These are phyloP conservation scores for Aspergillus ostianus DNA, from an alignment of 495 filamentous ascomycete genomes.

Conservation along the genomic window DNA sequence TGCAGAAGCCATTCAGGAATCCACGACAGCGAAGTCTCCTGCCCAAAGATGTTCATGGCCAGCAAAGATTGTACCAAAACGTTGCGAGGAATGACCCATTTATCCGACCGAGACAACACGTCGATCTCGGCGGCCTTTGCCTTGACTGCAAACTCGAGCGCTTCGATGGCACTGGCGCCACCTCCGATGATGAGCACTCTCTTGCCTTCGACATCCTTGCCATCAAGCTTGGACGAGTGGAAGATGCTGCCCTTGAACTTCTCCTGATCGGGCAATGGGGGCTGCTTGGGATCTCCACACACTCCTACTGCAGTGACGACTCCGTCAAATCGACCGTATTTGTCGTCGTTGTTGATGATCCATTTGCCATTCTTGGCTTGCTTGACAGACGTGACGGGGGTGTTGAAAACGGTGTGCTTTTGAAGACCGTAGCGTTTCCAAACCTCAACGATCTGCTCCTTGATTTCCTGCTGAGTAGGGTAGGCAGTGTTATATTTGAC, in stretches of 20 bases:
- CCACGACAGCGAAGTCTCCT: slow-evolving; percentile 70
- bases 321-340: slow-evolving; percentile 72
- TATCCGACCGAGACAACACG: slow-evolving; percentile 75
- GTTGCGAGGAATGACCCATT: slow-evolving; percentile 88
- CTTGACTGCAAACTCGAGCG: slow-evolving; percentile 72
- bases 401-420: slow-evolving; percentile 68
- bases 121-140: slow-evolving; percentile 65
- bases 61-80: slow-evolving; percentile 70
- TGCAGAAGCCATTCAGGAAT: slow-evolving; percentile 74
- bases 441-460: slow-evolving; percentile 64
- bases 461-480: slow-evolving; percentile 70
- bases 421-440: slow-evolving; percentile 78
- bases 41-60: slow-evolving; percentile 74
- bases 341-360: slow-evolving; percentile 77
- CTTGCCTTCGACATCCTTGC: slow-evolving; percentile 67
- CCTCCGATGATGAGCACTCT: slow-evolving; percentile 74
- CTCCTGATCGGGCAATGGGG: slow-evolving; percentile 62
- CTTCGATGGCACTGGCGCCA: slow-evolving; percentile 80
- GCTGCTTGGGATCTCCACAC: slow-evolving; percentile 74
- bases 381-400: slow-evolving; percentile 63
- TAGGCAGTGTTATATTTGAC: slow-evolving; percentile 72
- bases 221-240: slow-evolving; percentile 73
- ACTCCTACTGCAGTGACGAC: slow-evolving; percentile 75
- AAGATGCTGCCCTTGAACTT: slow-evolving; percentile 65
- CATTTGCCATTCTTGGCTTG: slow-evolving; percentile 68